These are phyloP conservation scores for Candida koratica DNA, from an alignment of 805 yeast species.

Conservation along the genomic window DNA sequence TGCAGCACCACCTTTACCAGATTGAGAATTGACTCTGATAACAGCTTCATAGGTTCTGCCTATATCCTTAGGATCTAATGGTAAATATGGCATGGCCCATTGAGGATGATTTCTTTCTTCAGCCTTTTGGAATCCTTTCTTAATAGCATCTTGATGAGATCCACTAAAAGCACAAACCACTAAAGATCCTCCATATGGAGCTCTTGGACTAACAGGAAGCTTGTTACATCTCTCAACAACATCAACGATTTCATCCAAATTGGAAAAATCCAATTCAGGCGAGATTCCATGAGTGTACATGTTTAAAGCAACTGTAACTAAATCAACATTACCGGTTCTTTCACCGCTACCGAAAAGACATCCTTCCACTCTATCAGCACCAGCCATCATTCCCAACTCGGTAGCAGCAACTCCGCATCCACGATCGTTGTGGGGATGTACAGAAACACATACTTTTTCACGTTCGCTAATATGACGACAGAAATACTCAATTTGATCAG, in stretches of 20 bases:
- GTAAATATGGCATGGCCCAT: slow-evolving; percentile 75
- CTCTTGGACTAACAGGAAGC: slow-evolving; percentile 68
- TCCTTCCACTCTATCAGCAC: slow-evolving; percentile 83
- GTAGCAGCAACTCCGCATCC: slow-evolving; percentile 85
- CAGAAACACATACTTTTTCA: slow-evolving; percentile 65
- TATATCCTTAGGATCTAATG: slow-evolving; percentile 76
- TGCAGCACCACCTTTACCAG: slow-evolving; percentile 88
- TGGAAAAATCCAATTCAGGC: slow-evolving; percentile 69
- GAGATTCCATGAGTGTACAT: slow-evolving; percentile 75
- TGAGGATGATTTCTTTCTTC: slow-evolving; percentile 36
- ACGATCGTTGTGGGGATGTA: slow-evolving; percentile 76
- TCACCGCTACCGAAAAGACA: slow-evolving; percentile 82
- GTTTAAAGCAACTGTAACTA: slow-evolving; percentile 70
- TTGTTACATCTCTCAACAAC: slow-evolving; percentile 74
- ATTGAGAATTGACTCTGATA: slow-evolving; percentile 78
- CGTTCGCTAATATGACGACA: slow-evolving; percentile 64
- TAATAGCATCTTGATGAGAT: slow-evolving; percentile 67
- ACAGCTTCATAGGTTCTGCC: slow-evolving; percentile 81
- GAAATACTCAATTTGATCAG: slow-evolving; percentile 78
- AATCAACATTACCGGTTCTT: slow-evolving; percentile 80
- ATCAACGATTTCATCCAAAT: slow-evolving; percentile 61
- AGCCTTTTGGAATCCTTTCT: slow-evolving; percentile 57
- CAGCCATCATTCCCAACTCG: slow-evolving; percentile 73
- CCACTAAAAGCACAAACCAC: slow-evolving; percentile 80
- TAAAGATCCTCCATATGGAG: slow-evolving; percentile 76